Conservation (phyloP, 2,329 filamentous ascomycete species). For the Dothistroma pini region DNA sequence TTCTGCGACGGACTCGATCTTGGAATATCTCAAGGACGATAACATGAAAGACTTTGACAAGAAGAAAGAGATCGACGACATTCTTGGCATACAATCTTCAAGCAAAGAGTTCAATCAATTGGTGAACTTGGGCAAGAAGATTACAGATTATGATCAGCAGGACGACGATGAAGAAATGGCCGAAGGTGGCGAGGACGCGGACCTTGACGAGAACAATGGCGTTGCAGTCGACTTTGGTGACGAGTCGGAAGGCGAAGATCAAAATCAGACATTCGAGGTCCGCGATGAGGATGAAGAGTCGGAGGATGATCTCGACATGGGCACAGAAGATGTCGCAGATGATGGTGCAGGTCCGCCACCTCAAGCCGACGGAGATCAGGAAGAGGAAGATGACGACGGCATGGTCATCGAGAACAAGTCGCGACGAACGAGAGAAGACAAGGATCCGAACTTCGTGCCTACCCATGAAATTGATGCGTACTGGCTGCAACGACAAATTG, state of each 20-base stretch:
- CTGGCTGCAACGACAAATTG: conserved; percentile 93
- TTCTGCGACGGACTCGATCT: conserved; percentile 85
- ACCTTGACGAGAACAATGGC: conserved; percentile 91
- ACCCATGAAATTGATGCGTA: conserved; percentile 94
- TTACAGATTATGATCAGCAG: conserved; percentile 95
- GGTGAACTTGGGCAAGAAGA: conserved; percentile 95
- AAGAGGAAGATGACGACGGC: conserved; percentile 70
- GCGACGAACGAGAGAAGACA: conserved; percentile 47
- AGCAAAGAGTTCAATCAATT: conserved; percentile 96
- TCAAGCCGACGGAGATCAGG: conserved; percentile 47
- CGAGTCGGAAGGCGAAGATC: conserved; percentile 75
- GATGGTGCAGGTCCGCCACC: conserved; percentile 46
- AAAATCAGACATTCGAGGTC: conserved; percentile 77
- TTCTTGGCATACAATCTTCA: conserved; percentile 75
- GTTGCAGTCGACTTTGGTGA: conserved; percentile 97
- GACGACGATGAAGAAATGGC: conserved; percentile 90
- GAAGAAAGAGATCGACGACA: conserved; percentile 95
- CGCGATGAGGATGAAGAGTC: conserved; percentile 75
- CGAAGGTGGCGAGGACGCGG: conserved; percentile 63
- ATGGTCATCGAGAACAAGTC: conserved; percentile 76
- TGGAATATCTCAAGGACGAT: conserved; percentile 93
- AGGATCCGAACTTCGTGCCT: conserved; percentile 60
- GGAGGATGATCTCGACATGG: conserved; percentile 60
- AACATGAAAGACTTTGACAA: conserved; percentile 96
- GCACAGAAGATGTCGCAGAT: conserved; percentile 33